A percentile compares a stretch with the other conserved stretches of the same genome.
Conservation (phyloP, 805 yeast species). For the Metschnikowia arizonensis region DNA sequence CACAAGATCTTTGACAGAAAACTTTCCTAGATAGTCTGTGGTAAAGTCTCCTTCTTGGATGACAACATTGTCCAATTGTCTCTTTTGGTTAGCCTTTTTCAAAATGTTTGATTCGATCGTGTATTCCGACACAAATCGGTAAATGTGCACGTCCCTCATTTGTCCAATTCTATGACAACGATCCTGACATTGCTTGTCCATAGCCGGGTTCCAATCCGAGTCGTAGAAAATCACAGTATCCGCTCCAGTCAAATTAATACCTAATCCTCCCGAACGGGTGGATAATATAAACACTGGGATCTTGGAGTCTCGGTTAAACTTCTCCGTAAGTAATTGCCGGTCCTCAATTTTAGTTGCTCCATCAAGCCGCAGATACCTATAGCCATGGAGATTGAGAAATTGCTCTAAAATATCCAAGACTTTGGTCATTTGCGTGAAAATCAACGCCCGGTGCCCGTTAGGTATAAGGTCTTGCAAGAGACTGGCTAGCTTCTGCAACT, state of each 20-base stretch:
- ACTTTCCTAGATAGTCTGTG: conserved; percentile 87
- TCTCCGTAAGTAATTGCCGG: conserved; percentile 88
- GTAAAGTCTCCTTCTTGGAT: conserved; percentile 98
- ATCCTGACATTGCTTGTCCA: conserved; percentile 99
- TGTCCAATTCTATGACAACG: conserved; percentile 99
- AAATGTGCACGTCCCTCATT: conserved; percentile 94
- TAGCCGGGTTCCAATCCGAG: conserved; percentile 99
- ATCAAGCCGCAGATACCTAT: conserved; percentile 89
- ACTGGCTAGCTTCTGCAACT: conserved; percentile 77
- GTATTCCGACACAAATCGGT: conserved; percentile 91
- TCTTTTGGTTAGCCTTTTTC: conserved; percentile 89
- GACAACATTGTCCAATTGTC: conserved; percentile 88
- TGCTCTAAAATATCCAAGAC: conserved; percentile 91
- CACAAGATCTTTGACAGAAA: conserved; percentile 80
- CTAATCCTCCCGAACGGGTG: conserved; percentile 97
- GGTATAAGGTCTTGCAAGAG: conserved; percentile 73
- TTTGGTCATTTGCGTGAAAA: conserved; percentile 97
- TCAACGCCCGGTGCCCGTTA: conserved; percentile 88
- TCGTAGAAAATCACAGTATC: conserved; percentile 98
- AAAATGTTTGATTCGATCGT: conserved; percentile 95
- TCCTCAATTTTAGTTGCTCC: conserved; percentile 98
- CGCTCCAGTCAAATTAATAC: conserved; percentile 96
- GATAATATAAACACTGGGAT: conserved; percentile 90
- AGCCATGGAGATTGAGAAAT: conserved; percentile 90
- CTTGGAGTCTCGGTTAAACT: conserved; percentile 80